Percentiles rank a stretch among this genome's conserved stretches.
Conservation (phyloP, 2,329 filamentous ascomycete genomes). For the Rutstroemia sp. region DNA sequence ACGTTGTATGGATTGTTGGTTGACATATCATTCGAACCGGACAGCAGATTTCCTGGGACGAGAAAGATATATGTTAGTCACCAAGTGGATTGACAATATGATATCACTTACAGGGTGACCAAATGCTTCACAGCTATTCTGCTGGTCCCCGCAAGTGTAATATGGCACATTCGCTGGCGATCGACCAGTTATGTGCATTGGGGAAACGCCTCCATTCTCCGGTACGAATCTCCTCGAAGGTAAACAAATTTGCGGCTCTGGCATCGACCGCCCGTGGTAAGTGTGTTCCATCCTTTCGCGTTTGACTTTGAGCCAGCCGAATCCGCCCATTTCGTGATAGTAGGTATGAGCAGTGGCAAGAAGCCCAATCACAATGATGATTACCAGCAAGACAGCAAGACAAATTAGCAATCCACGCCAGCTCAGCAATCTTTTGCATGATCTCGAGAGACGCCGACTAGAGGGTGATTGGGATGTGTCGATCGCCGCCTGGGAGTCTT, state of each 20-base stretch:
- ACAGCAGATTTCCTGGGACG: constrained; percentile 25
- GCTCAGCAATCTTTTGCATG: constrained; percentile 10
- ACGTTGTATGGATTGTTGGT: constrained; percentile 15
- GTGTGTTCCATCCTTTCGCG: neutral
- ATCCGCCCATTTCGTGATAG: constrained; percentile 21
- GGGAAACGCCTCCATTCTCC: neutral
- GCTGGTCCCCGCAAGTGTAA: constrained; percentile 26
- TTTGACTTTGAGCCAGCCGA: constrained; percentile 19
- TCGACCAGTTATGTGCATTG: neutral
- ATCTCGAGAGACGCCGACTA: constrained; percentile 4
- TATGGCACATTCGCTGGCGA: constrained; percentile 17
- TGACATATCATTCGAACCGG: constrained; percentile 23
- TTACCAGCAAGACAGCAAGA: constrained; percentile 14
- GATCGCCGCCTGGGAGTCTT: constrained; percentile 2
- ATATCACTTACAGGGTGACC: constrained; percentile 20
- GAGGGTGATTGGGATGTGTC: constrained; percentile 14
- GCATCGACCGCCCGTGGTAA: neutral
- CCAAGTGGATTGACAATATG: neutral
- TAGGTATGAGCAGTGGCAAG: constrained; percentile 21
- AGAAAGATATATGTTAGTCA: neutral
- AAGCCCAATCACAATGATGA: constrained; percentile 20
- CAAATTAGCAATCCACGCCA: constrained; percentile 14
- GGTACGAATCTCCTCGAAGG: constrained; percentile 17
- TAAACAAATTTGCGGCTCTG: constrained; percentile 13
- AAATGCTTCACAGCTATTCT: constrained; percentile 23